Conservation (phyloP, 495 filamentous ascomycete species). For the Cudoniella acicularis region DNA sequence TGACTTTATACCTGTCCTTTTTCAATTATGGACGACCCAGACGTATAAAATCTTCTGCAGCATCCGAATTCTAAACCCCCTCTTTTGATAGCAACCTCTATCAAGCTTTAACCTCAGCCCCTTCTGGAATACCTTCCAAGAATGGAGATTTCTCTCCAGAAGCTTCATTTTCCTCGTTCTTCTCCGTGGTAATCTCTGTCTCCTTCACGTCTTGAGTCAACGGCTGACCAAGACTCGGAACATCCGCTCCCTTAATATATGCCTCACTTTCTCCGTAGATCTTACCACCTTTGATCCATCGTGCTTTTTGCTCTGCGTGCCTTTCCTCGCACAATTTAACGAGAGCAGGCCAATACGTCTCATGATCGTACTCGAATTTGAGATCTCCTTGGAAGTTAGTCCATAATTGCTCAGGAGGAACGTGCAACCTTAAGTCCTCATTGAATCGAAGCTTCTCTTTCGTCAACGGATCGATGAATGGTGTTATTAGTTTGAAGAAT, state of each 20-base stretch:
- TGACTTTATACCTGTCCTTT: too few species aligned
- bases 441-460: conserved; percentile 94
- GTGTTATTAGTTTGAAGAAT: conserved; percentile 93
- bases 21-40: too few species aligned
- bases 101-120: not conserved
- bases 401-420: conserved; percentile 77
- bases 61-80: too few species aligned
- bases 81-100: too few species aligned
- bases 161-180: not conserved
- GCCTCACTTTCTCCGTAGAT: conserved; percentile 78
- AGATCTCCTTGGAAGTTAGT: conserved; percentile 55
- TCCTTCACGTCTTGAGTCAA: not conserved
- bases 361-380: conserved; percentile 85
- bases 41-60: too few species aligned
- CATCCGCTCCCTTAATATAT: conserved; percentile 54
- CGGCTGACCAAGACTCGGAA: conserved; percentile 14
- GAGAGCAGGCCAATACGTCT: conserved; percentile 84
- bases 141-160: not conserved
- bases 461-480: conserved; percentile 93
- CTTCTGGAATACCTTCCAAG: not conserved
- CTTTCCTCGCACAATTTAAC: conserved; percentile 60
- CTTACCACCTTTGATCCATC: conserved; percentile 78
- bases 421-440: conserved; percentile 72
- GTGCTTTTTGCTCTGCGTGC: conserved; percentile 51
- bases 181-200: not conserved